phyloP scores from a whole-genome alignment of 176 grass and related monocot species.

The Oryza longistaminata region DNA sequence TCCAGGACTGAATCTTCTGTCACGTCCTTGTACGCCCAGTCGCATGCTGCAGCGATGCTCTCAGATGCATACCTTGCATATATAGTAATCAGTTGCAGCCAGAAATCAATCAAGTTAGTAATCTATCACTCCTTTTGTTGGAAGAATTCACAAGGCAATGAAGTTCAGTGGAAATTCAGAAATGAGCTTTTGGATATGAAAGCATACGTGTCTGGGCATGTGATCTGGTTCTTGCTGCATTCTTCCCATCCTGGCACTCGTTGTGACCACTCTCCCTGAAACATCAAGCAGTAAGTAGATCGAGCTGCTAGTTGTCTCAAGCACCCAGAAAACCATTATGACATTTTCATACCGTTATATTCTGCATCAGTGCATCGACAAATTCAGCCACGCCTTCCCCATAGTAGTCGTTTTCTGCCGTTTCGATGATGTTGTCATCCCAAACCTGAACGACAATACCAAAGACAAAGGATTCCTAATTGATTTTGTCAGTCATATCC shows the following conservation, averaged over 20 bases:
- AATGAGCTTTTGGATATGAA: neutral
- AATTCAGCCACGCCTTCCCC: neutral
- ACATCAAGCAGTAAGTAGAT: no score
- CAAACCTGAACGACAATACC: conserved; percentile 34
- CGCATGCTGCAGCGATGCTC: conserved; percentile 59
- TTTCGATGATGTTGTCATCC: conserved; percentile 46
- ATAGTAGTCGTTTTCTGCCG: conserved; percentile 34
- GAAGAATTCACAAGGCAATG: neutral
- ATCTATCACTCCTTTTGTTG: neutral
- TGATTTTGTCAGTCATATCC: neutral
- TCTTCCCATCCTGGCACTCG: conserved; percentile 56
- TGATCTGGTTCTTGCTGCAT: conserved; percentile 43
- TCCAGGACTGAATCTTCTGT: conserved; percentile 29
- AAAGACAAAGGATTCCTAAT: neutral
- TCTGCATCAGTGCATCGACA: conserved; percentile 30
- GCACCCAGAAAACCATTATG: neutral
- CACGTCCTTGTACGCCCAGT: conserved; percentile 66
- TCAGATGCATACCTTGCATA: conserved; percentile 59
- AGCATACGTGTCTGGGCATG: conserved; percentile 59
- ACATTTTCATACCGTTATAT: conserved; percentile 41
- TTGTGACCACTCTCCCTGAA: conserved; percentile 59
- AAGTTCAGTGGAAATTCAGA: neutral
- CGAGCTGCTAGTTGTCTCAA: no score
- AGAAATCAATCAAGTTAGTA: neutral
- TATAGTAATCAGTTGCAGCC: neutral